Evolutionary conservation across 1,284 basidiomycete genomes (phyloP).

Genomic region (Rhodotorula sp.): DNA sequence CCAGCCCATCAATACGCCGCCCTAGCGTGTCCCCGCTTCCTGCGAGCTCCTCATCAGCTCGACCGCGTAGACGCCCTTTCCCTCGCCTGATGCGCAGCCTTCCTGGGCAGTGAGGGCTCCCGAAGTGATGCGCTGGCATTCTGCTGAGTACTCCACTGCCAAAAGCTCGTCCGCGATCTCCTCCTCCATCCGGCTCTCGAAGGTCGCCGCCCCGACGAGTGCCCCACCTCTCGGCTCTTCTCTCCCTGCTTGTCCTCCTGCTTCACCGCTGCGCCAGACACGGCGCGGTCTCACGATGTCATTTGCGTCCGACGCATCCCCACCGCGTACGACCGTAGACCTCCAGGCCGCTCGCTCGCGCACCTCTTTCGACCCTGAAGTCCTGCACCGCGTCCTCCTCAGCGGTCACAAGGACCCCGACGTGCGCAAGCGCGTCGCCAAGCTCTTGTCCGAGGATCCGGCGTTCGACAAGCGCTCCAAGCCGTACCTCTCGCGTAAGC

Average conservation of each 20-base stretch:
- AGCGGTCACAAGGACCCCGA: background rate
- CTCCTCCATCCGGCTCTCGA: background rate
- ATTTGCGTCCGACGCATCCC: background rate
- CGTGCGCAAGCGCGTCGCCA: constrained; percentile 53
- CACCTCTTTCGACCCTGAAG: constrained; percentile 21
- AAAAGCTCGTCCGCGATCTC: too few species aligned
- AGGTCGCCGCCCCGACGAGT: background rate
- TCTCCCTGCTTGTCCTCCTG: background rate
- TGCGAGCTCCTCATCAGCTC: too few species aligned
- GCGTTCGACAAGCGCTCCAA: constrained; percentile 66
- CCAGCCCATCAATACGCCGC: too few species aligned
- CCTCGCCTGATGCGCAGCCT: too few species aligned
- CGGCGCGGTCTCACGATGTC: background rate
- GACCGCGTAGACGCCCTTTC: too few species aligned
- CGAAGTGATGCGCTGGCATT: too few species aligned
- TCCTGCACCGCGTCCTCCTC: constrained; percentile 19
- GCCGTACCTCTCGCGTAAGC: constrained; percentile 59
- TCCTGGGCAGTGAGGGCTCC: too few species aligned
- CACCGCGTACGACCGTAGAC: constrained; percentile 29
- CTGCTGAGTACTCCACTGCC: too few species aligned
- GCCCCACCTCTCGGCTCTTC: constrained; percentile 1
- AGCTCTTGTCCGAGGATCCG: constrained; percentile 61
- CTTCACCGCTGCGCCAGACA: background rate
- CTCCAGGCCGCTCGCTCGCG: constrained; percentile 18
- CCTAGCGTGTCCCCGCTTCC: too few species aligned